phyloP scores from a whole-genome alignment of 345 rosid species.

The Nasturtium officinale region DNA sequence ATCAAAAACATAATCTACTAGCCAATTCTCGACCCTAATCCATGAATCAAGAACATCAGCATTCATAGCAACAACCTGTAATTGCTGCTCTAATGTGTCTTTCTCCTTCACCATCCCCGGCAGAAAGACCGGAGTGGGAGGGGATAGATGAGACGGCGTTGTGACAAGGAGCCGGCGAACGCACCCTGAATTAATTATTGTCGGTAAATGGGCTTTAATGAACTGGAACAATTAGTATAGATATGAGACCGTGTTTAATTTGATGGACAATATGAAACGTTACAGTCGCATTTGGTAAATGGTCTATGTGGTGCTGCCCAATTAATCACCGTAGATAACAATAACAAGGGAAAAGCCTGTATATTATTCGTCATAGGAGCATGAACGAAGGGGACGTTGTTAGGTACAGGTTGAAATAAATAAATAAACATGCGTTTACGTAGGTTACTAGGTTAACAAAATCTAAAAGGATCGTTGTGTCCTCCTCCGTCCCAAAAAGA shows the following conservation, averaged over 20 bases:
- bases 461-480: conserved; percentile 24
- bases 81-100: conserved; percentile 76
- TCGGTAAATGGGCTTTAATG: conserved; percentile 2
- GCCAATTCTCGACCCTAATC: conserved; percentile 69
- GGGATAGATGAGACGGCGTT: too few species aligned
- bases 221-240: neutral
- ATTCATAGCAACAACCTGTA: conserved; percentile 83
- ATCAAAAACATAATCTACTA: conserved; percentile 60
- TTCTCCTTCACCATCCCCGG: conserved; percentile 75
- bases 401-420: conserved; percentile 5
- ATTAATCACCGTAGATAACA: neutral
- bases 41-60: conserved; percentile 64
- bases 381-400: conserved; percentile 3
- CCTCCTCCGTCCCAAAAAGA: neutral
- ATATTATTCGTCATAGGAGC: neutral
- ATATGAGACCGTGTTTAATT: neutral
- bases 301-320: neutral
- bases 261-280: neutral
- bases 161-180: neutral
- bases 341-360: neutral
- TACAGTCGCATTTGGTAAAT: neutral
- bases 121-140: too few species aligned
- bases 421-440: neutral
- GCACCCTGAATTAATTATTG: neutral
- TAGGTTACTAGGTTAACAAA: conserved; percentile 4